Percentiles rank a stretch among this genome's conserved stretches.
Evolutionary conservation across 2,329 filamentous ascomycete genomes (phyloP).

Genomic region (Nectriaceae sp.): DNA sequence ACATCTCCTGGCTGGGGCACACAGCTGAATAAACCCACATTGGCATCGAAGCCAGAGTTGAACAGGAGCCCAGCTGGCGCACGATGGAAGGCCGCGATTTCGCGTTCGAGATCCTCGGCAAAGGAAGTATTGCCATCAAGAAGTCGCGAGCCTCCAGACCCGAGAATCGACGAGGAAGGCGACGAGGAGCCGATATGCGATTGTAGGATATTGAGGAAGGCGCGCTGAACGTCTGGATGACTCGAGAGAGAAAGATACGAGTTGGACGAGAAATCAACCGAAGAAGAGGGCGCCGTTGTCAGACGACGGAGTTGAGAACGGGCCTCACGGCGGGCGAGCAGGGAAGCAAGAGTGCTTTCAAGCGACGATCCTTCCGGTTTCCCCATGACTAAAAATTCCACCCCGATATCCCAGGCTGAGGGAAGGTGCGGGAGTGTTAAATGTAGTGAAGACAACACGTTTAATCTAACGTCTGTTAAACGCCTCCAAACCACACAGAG

Average conservation of each 20-base stretch:
- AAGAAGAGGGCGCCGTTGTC: constrained; percentile 63
- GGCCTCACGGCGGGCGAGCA: constrained; percentile 31
- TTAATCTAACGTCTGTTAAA: too few species aligned
- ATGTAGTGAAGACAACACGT: too few species aligned
- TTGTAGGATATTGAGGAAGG: constrained; percentile 54
- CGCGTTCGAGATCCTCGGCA: constrained; percentile 47
- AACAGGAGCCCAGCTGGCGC: constrained; percentile 51
- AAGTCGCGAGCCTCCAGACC: constrained; percentile 55
- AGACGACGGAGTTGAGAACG: constrained; percentile 46
- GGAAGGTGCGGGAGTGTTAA: not conserved
- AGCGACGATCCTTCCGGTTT: constrained; percentile 11
- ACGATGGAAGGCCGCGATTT: constrained; percentile 50
- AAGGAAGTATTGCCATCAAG: constrained; percentile 52
- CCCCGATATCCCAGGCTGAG: not conserved
- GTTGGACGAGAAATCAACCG: constrained; percentile 78
- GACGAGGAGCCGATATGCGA: constrained; percentile 10
- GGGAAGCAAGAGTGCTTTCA: constrained; percentile 29
- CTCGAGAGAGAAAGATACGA: constrained; percentile 76
- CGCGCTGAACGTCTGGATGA: constrained; percentile 54
- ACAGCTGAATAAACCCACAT: constrained; percentile 62
- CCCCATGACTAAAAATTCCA: not conserved
- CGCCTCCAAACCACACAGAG: too few species aligned
- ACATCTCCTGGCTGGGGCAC: constrained; percentile 61
- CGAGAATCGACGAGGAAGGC: constrained; percentile 33
- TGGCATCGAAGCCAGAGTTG: constrained; percentile 66